Evolutionary conservation across 495 filamentous ascomycete species (phyloP).

Genomic region (Penicillium argentinense): DNA sequence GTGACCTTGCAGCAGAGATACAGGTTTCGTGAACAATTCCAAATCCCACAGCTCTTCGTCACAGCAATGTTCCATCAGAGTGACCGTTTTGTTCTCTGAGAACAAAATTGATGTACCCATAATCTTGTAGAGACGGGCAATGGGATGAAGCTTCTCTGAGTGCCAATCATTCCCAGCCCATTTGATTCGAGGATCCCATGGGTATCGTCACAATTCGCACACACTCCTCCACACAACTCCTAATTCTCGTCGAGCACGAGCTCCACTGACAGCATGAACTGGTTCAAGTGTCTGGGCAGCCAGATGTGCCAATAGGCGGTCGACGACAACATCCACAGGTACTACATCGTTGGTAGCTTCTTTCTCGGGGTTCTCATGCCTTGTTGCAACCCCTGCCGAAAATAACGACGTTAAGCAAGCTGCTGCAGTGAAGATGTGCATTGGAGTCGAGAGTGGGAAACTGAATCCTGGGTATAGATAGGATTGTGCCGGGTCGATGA

Average conservation of each 20-base stretch:
- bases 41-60: no score
- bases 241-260: neutral
- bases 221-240: neutral
- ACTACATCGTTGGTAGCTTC: slow-evolving; percentile 15
- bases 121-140: slow-evolving; percentile 4
- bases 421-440: neutral
- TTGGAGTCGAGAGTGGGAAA: slow-evolving; percentile 5
- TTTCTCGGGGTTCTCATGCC: neutral
- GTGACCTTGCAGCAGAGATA: no score
- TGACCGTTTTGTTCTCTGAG: neutral
- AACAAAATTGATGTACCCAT: slow-evolving; percentile 10
- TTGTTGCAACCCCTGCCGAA: neutral
- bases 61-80: no score
- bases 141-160: neutral
- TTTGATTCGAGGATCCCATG: neutral
- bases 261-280: slow-evolving; percentile 19
- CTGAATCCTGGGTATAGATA: slow-evolving; percentile 16
- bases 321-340: slow-evolving; percentile 22
- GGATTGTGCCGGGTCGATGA: slow-evolving; percentile 13
- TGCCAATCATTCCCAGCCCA: slow-evolving; percentile 10
- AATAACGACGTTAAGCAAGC: neutral
- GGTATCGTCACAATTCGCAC: slow-evolving; percentile 3
- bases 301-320: slow-evolving; percentile 17
- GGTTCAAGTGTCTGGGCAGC: slow-evolving; percentile 4
- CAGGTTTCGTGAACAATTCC: no score